phyloP scores from a whole-genome alignment of 2,329 filamentous ascomycete genomes.

The Westerdykella sp. region DNA sequence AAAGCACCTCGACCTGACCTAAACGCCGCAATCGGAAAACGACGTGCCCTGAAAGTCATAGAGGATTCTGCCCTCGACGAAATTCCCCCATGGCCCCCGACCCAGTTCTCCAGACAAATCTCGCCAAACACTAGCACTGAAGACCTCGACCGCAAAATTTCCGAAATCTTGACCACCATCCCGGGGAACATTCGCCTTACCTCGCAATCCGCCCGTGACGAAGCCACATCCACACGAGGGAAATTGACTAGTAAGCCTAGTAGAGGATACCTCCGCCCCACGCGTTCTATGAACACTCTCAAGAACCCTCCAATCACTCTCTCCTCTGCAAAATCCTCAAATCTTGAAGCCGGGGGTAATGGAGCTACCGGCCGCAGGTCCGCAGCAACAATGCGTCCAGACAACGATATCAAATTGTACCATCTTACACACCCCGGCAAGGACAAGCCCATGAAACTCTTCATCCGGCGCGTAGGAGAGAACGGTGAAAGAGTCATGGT shows the following conservation, averaged over 20 bases:
- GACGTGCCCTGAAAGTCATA: constrained; percentile 33
- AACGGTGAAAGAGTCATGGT: constrained; percentile 93
- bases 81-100: constrained; percentile 31
- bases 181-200: constrained; percentile 73
- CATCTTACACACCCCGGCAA: constrained; percentile 80
- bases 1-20: constrained; percentile 35
- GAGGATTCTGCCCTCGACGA: constrained; percentile 28
- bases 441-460: constrained; percentile 86
- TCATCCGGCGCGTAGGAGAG: constrained; percentile 87
- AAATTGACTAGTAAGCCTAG: constrained; percentile 22
- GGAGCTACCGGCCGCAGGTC: constrained; percentile 24
- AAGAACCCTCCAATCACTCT: constrained; percentile 31
- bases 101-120: constrained; percentile 26
- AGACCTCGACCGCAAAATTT: constrained; percentile 73
- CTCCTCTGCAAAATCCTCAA: constrained; percentile 22
- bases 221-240: constrained; percentile 24
- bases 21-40: constrained; percentile 40
- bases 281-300: constrained; percentile 27
- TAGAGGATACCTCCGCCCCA: constrained; percentile 27
- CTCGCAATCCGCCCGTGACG: constrained; percentile 23
- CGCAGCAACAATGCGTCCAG: constrained; percentile 20
- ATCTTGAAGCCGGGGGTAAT: constrained; percentile 7
- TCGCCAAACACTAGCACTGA: constrained; percentile 38
- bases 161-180: constrained; percentile 68
- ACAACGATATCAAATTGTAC: constrained; percentile 77